These are phyloP conservation scores for Hyaloperonospora arabidopsidis DNA, from an alignment of 352 stramenopile genomes.

Conservation along the genomic window DNA sequence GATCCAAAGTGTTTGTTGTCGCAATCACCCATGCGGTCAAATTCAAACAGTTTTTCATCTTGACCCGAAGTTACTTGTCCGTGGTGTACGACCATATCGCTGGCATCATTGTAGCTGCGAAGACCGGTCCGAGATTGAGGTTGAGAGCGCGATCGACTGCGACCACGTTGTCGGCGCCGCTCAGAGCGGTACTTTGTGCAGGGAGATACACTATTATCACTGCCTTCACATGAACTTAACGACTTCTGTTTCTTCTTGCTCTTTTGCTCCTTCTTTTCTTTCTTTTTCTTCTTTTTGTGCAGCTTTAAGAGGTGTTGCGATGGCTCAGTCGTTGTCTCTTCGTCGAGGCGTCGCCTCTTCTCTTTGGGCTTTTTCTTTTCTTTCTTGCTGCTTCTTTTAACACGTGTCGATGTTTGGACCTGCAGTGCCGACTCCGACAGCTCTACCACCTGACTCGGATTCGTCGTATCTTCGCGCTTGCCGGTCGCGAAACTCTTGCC, in stretches of 20 bases:
- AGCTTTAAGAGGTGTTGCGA: constrained; percentile 22
- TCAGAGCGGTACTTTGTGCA: constrained; percentile 5
- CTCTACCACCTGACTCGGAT: neutral
- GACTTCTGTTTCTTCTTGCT: constrained; percentile 23
- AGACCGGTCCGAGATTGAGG: too few species aligned
- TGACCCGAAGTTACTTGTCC: neutral
- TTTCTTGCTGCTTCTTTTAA: constrained; percentile 16
- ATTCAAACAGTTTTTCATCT: constrained; percentile 48
- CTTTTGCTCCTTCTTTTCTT: constrained; percentile 29
- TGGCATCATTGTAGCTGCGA: constrained; percentile 8
- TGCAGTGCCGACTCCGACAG: constrained; percentile 15
- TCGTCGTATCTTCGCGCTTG: constrained; percentile 3
- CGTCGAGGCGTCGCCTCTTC: constrained; percentile 10
- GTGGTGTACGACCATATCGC: constrained; percentile 4
- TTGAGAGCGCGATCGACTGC: constrained; percentile 13
- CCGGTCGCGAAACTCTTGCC: constrained; percentile 27
- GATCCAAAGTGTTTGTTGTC: constrained; percentile 68
- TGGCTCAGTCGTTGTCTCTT: constrained; percentile 5
- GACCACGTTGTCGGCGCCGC: constrained; percentile 1
- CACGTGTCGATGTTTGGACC: constrained; percentile 18
- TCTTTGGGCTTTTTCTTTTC: constrained; percentile 24
- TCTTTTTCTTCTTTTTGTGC: constrained; percentile 34
- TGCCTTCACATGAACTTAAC: constrained; percentile 11
- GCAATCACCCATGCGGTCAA: constrained; percentile 52
- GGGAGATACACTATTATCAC: constrained; percentile 5